A percentile compares a stretch with the other conserved stretches of the same genome.
phyloP scores from a whole-genome alignment of 805 yeast species.

The Sugiyamaella americana region DNA sequence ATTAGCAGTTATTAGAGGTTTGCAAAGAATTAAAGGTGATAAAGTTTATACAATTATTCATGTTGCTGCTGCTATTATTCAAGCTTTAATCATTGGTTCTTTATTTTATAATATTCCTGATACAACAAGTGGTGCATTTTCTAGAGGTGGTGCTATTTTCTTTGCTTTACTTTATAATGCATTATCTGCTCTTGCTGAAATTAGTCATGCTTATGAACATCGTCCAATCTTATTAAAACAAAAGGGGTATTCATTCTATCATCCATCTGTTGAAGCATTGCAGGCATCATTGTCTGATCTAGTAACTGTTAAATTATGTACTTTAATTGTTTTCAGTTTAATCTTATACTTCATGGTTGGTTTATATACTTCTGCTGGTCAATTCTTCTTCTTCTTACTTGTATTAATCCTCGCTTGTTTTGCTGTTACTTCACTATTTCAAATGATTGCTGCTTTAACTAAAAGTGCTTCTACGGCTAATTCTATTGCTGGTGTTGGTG shows the following conservation, averaged over 20 bases:
- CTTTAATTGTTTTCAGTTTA: constrained; percentile 41
- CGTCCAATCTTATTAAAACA: constrained; percentile 66
- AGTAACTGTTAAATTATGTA: constrained; percentile 53
- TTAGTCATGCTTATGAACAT: constrained; percentile 41
- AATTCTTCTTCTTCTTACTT: constrained; percentile 47
- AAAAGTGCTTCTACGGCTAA: constrained; percentile 52
- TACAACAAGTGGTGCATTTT: constrained; percentile 50
- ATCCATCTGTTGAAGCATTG: constrained; percentile 68
- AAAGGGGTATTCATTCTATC: constrained; percentile 62
- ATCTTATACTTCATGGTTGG: constrained; percentile 54
- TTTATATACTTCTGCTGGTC: constrained; percentile 44
- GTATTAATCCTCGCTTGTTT: constrained; percentile 41
- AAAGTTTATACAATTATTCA: constrained; percentile 43
- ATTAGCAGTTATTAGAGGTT: constrained; percentile 46
- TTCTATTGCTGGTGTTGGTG: constrained; percentile 48
- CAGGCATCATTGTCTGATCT: constrained; percentile 55
- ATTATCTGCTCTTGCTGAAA: constrained; percentile 54
- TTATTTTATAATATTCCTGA: constrained; percentile 49
- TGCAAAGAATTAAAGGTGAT: constrained; percentile 53
- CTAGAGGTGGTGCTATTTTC: constrained; percentile 59
- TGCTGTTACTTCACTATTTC: constrained; percentile 48
- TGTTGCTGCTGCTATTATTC: constrained; percentile 43
- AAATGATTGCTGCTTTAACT: constrained; percentile 46
- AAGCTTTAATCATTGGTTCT: constrained; percentile 60
- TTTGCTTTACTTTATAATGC: constrained; percentile 58